Percentiles rank a stretch among this genome's conserved stretches.
Evolutionary conservation across 768 basidiomycete genomes (phyloP).

Genomic region (Termitomyces sp.): DNA sequence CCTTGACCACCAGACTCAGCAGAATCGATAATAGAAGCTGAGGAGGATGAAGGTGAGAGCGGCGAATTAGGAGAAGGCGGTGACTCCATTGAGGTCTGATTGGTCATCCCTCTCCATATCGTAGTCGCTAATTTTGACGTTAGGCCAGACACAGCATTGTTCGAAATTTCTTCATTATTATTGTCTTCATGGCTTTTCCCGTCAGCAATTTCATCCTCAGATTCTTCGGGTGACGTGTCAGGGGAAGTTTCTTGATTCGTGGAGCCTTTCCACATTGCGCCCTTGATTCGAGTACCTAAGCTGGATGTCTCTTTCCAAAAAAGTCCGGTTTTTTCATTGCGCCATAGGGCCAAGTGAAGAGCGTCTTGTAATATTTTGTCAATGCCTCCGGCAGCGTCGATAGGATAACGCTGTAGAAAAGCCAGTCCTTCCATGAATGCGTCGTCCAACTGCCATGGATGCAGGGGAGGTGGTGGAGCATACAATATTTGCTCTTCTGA

Average conservation of each 20-base stretch:
- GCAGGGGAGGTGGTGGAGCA: constrained; percentile 34
- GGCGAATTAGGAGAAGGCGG: constrained; percentile 37
- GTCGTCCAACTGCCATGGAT: constrained; percentile 50
- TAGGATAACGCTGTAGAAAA: constrained; percentile 60
- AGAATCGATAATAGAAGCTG: constrained; percentile 16
- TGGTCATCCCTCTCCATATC: constrained; percentile 76
- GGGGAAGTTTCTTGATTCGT: constrained; percentile 43
- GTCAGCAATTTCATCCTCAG: constrained; percentile 19
- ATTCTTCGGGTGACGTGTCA: constrained; percentile 23
- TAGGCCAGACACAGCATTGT: constrained; percentile 24
- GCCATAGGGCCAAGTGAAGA: constrained; percentile 49
- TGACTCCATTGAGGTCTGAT: constrained; percentile 67
- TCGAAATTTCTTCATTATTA: constrained; percentile 38
- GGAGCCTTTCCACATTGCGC: constrained; percentile 65
- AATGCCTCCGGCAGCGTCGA: constrained; percentile 61
- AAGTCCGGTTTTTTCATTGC: constrained; percentile 32
- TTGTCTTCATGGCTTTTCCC: constrained; percentile 29
- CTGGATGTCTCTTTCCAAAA: constrained; percentile 29
- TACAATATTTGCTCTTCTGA: constrained; percentile 32
- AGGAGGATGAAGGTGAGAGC: constrained; percentile 19
- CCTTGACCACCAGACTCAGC: constrained; percentile 1
- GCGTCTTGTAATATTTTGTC: constrained; percentile 67
- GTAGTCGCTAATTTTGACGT: constrained; percentile 52
- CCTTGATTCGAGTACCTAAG: constrained; percentile 51
- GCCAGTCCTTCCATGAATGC: constrained; percentile 62